Percentiles rank a stretch among this genome's conserved stretches.
These are phyloP conservation scores for Pestalotiopsis sp. DNA, from an alignment of 2,329 filamentous ascomycete genomes.

Conservation along the genomic window DNA sequence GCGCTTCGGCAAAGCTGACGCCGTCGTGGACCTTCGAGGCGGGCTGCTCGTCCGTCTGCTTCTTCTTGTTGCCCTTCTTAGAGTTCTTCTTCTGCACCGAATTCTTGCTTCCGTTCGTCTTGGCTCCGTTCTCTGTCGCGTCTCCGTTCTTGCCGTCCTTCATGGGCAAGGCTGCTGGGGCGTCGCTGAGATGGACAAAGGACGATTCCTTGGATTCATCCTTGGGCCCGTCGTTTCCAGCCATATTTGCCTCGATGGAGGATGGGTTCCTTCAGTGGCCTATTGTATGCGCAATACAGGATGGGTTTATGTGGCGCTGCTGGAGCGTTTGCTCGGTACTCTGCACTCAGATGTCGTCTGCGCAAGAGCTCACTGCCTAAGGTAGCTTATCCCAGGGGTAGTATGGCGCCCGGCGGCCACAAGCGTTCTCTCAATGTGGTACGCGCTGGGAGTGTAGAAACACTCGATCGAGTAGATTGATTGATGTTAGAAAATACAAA, in stretches of 20 bases:
- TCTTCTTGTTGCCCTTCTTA: conserved; percentile 6
- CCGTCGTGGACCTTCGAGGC: conserved; percentile 9
- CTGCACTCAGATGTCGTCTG: background rate
- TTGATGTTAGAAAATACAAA: background rate
- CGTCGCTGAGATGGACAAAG: conserved; percentile 17
- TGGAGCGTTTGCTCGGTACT: background rate
- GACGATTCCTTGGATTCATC: conserved; percentile 13
- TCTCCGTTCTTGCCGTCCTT: background rate
- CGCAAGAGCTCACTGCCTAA: background rate
- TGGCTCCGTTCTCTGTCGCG: background rate
- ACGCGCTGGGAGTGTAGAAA: background rate
- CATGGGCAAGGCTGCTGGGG: conserved; percentile 9
- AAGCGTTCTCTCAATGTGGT: background rate
- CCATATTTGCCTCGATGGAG: background rate
- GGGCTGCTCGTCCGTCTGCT: conserved; percentile 4
- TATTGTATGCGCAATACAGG: background rate
- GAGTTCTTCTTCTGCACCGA: conserved; percentile 3
- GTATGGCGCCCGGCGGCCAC: background rate
- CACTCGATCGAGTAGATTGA: background rate
- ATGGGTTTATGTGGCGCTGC: background rate
- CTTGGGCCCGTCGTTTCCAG: background rate
- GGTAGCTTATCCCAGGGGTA: background rate
- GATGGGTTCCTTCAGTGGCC: background rate
- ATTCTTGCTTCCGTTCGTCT: conserved; percentile 1
- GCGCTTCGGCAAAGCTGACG: conserved; percentile 14